Evolutionary conservation across 208 protist species (phyloP).

Genomic region (Acanthamoeba triangularis): DNA sequence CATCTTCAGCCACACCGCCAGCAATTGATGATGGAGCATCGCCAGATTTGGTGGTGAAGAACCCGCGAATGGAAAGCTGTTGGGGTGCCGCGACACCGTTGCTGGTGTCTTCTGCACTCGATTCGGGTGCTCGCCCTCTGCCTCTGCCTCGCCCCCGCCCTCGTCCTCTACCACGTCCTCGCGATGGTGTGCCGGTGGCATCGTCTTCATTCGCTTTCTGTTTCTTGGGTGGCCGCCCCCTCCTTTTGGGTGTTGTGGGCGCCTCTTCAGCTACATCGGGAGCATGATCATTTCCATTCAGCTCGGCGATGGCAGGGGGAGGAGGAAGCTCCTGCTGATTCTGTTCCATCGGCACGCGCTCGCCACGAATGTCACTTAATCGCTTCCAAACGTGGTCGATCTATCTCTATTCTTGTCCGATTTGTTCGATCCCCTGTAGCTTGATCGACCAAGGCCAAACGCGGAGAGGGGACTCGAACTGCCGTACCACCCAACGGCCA

Average conservation of each 20-base stretch:
- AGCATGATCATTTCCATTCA: background rate
- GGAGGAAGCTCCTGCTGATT: background rate
- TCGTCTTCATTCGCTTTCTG: background rate
- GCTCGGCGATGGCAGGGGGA: background rate
- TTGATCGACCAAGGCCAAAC: background rate
- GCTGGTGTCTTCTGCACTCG: background rate
- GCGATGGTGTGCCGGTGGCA: background rate
- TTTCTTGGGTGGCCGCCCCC: conserved; percentile 6
- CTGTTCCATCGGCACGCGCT: background rate
- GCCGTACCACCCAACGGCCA: background rate
- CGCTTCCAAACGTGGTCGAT: no score
- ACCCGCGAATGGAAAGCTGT: background rate
- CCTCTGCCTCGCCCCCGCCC: conserved; percentile 35
- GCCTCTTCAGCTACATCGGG: background rate
- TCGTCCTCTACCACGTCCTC: background rate
- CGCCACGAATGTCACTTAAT: no score
- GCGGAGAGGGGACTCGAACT: conserved; percentile 31
- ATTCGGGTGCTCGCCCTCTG: background rate
- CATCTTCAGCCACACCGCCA: background rate
- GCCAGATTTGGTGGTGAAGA: background rate
- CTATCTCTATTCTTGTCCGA: background rate
- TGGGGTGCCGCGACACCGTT: background rate
- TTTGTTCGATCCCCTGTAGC: background rate
- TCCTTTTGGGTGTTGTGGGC: background rate
- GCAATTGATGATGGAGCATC: background rate